Evolutionary conservation across 306 rosid genomes (phyloP), one percentile per base, ranked within the genome.

Genomic region (Cicer arietinum): DNA sequence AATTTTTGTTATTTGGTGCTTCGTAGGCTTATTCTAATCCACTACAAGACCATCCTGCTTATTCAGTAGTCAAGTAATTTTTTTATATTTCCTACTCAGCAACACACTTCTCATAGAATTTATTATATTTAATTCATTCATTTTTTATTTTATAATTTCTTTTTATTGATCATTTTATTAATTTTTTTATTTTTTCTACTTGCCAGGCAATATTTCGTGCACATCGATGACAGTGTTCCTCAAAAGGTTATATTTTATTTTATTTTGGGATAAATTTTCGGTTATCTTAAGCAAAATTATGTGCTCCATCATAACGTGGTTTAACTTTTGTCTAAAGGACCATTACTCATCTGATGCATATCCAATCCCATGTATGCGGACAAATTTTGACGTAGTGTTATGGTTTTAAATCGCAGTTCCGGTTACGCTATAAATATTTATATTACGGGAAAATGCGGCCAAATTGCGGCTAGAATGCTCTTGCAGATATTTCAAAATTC

Each of bases 191-290:
- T 60, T 60, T 60, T n/a, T 30, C 66, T 39, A 59, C 77, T 60
- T 77, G 43, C 53, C 95, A 94, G 99, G 81, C 99, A 94, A 75
- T 94, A 94, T 80, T 94, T 94, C 83, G 99, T 94, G 76, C 76
- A 92, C 41, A 82, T 74, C 30, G 97, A 92, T 77, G 99, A 94
- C 69, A 84, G 91, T 64, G 93, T 92, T 82, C 82, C 96, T 57
- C 88, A 89, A 64, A 86, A 83, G 89, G 98, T 91, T 30, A 14
- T 73, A 75, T 56, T 59, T 40, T 60, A 74, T 61, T 65, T 11
- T 77, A 5, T 50, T 48, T 46, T 47, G 3, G 11, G 42, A 5
- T 35, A 11, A 40, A 40, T 51, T 58, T 80, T 50, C 18, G 17
- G 47, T 16, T 30, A 54, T 54, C 9, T 25, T 1, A 22, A 25